Conservation (phyloP, 148 eudicot genomes). For the Rheum nobile region DNA sequence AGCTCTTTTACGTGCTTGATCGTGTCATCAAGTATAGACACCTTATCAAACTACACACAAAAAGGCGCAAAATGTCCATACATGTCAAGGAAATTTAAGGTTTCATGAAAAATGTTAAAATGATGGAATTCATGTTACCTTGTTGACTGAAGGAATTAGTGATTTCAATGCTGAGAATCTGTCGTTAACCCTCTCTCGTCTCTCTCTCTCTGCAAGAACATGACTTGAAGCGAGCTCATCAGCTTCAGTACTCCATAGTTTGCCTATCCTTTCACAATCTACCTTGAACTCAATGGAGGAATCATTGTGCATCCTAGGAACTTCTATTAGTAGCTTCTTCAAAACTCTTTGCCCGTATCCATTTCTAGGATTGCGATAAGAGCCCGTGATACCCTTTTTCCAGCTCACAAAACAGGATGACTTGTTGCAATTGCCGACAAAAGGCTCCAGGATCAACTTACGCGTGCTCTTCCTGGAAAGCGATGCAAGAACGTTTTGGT, state of each 20-base stretch:
- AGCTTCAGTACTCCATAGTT: constrained; percentile 16
- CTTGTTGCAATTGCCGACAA: constrained; percentile 15
- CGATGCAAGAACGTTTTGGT: constrained; percentile 38
- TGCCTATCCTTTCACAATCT: constrained; percentile 13
- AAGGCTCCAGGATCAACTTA: constrained; percentile 1
- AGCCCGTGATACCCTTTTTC: constrained; percentile 21
- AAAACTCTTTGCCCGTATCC: constrained; percentile 38
- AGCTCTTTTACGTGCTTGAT: constrained; percentile 49
- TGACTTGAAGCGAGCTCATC: constrained; percentile 27
- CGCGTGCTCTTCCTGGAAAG: constrained; percentile 18
- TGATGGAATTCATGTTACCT: constrained; percentile 27
- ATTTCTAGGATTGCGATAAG: constrained; percentile 8
- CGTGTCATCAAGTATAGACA: constrained; percentile 62
- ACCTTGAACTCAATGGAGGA: constrained; percentile 16
- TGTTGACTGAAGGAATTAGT: constrained; percentile 45
- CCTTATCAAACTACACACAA: constrained; percentile 50
- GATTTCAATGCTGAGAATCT: constrained; percentile 50
- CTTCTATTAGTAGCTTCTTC: constrained; percentile 55
- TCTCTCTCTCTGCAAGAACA: constrained; percentile 46
- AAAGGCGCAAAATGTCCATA: too few species aligned
- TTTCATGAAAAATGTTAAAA: not conserved
- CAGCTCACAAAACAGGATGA: constrained; percentile 46
- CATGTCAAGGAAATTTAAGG: too few species aligned
- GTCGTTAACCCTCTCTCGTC: constrained; percentile 42
- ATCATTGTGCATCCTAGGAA: constrained; percentile 38